phyloP scores from a whole-genome alignment of 2,329 filamentous ascomycete species.

The Elsinoe australis region DNA sequence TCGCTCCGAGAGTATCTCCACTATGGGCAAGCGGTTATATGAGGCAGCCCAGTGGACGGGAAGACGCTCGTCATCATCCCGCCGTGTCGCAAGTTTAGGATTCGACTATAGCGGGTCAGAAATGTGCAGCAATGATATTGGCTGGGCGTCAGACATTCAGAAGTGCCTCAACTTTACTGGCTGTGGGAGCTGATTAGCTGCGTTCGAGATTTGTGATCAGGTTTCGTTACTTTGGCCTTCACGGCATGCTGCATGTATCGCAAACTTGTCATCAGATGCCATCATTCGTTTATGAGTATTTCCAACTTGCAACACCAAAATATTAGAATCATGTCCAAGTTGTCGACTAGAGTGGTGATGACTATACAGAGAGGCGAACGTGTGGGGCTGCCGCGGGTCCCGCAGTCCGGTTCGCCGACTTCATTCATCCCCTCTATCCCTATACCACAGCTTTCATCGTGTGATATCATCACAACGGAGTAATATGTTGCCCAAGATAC shows the following conservation, averaged over 20 bases:
- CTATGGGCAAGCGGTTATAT: slow-evolving; percentile 69
- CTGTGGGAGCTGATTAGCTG: slow-evolving; percentile 38
- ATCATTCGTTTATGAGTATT: neutral
- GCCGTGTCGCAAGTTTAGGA: slow-evolving; percentile 63
- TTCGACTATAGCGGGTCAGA: slow-evolving; percentile 52
- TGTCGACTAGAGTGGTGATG: too few relatives aligned
- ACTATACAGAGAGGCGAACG: too few relatives aligned
- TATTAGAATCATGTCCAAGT: neutral
- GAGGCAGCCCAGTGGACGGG: slow-evolving; percentile 92
- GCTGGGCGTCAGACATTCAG: slow-evolving; percentile 46
- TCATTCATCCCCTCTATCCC: too few relatives aligned
- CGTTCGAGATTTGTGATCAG: slow-evolving; percentile 17
- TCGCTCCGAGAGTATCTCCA: slow-evolving; percentile 60
- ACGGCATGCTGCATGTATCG: slow-evolving; percentile 78
- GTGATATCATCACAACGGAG: too few relatives aligned
- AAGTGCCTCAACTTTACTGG: slow-evolving; percentile 63
- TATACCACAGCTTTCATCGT: too few relatives aligned
- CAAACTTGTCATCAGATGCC: slow-evolving; percentile 54
- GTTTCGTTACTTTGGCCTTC: slow-evolving; percentile 66
- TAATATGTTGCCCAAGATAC: too few relatives aligned
- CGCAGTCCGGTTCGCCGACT: too few relatives aligned
- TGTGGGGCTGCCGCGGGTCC: too few relatives aligned
- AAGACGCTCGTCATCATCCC: slow-evolving; percentile 79
- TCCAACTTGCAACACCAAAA: neutral
- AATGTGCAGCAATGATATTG: slow-evolving; percentile 28